These are phyloP conservation scores for Ramaria sp. DNA, from an alignment of 768 basidiomycete species.

Conservation along the genomic window DNA sequence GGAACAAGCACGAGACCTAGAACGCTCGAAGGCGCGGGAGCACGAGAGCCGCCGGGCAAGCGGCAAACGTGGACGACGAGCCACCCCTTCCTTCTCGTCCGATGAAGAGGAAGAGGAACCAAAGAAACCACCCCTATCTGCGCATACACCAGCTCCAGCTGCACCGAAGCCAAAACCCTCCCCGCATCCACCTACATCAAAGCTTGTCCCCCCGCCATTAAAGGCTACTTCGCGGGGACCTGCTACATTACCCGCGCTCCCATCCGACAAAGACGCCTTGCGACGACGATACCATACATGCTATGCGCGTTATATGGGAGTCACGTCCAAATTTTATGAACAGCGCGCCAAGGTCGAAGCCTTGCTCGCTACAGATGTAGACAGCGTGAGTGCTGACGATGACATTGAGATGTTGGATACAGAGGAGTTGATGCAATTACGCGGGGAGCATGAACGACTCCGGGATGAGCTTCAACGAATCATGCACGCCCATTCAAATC, in stretches of 20 bases:
- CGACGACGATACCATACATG: not conserved
- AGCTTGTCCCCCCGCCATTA: not conserved
- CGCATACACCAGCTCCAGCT: not conserved
- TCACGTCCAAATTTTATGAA: conserved; percentile 5
- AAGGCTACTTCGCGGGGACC: not conserved
- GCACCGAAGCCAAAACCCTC: not conserved
- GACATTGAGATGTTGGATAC: conserved; percentile 2
- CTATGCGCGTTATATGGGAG: conserved; percentile 3
- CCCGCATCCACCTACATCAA: not conserved
- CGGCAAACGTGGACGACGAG: conserved; percentile 2
- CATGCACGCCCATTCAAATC: not conserved
- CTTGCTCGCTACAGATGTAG: not conserved
- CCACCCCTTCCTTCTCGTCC: conserved; percentile 4
- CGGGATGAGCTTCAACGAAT: conserved; percentile 2
- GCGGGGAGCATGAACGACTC: not conserved
- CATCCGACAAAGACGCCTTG: not conserved
- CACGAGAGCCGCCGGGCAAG: not conserved
- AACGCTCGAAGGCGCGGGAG: not conserved
- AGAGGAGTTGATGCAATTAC: conserved; percentile 1
- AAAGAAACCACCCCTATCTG: not conserved
- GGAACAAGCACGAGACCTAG: not conserved
- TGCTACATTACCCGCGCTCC: not conserved
- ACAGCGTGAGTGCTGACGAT: conserved; percentile 2
- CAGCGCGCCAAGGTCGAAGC: conserved; percentile 4
- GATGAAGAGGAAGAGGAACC: conserved; percentile 4